These are phyloP conservation scores for Suillus cothurnatus DNA, from an alignment of 768 basidiomycete species.

Conservation along the genomic window DNA sequence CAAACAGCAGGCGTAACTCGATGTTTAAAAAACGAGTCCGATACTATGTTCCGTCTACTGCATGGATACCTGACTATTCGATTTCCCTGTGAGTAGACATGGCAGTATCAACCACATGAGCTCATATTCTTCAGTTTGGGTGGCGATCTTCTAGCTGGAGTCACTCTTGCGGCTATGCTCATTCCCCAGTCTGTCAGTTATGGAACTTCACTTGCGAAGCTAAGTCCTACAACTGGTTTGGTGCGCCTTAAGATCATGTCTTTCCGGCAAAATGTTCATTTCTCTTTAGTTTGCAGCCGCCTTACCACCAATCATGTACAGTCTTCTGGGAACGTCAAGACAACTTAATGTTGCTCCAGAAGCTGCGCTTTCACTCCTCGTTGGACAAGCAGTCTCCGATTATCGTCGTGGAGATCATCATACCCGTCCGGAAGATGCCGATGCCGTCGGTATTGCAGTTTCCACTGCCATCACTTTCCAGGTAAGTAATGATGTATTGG, in stretches of 20 bases:
- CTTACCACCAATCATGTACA: conserved; percentile 87
- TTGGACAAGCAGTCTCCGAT: conserved; percentile 84
- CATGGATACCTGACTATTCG: conserved; percentile 82
- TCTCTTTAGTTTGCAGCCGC: conserved; percentile 72
- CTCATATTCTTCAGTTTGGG: conserved; percentile 42
- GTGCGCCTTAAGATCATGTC: conserved; percentile 46
- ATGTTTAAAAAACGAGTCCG: conserved; percentile 51
- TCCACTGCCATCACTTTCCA: conserved; percentile 86
- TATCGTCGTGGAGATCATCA: conserved; percentile 55
- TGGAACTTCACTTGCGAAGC: conserved; percentile 82
- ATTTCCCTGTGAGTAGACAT: conserved; percentile 55
- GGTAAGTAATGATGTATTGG: conserved; percentile 47
- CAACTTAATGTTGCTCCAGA: conserved; percentile 88
- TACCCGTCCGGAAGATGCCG: conserved; percentile 39
- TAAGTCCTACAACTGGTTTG: conserved; percentile 84
- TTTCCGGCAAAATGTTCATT: neutral
- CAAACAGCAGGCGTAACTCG: conserved; percentile 23
- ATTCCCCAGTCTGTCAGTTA: conserved; percentile 92
- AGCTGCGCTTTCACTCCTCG: conserved; percentile 81
- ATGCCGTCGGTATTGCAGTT: conserved; percentile 63
- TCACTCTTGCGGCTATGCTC: conserved; percentile 83
- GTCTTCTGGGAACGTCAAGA: conserved; percentile 82
- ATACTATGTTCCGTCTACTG: conserved; percentile 77
- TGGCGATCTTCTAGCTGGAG: conserved; percentile 80
- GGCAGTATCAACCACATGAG: neutral